A percentile compares a stretch with the other conserved stretches of the same genome.
These are phyloP conservation scores for Paragyromitra xinjiangensis DNA, from an alignment of 495 filamentous ascomycete genomes.

Conservation along the genomic window DNA sequence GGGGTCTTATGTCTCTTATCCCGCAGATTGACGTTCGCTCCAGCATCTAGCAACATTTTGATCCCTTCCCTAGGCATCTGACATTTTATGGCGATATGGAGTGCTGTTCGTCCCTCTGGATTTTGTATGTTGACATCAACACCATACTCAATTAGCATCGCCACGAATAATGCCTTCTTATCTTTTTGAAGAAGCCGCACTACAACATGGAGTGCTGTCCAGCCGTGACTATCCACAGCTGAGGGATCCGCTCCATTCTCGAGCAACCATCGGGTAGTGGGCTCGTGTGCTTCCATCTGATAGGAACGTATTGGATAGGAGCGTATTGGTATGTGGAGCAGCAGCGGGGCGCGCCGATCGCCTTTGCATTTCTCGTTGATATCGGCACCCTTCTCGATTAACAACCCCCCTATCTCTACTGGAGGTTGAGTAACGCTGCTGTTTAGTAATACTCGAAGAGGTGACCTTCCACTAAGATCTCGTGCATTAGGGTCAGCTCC, in stretches of 20 bases:
- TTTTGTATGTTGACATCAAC: background rate
- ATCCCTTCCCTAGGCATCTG: background rate
- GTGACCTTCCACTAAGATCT: background rate
- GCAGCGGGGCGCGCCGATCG: background rate
- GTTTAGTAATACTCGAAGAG: background rate
- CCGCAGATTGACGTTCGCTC: conserved; percentile 3
- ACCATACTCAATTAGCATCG: background rate
- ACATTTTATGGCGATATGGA: conserved; percentile 5
- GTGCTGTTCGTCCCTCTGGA: background rate
- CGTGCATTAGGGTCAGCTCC: background rate
- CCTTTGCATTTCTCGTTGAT: background rate
- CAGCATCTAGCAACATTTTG: background rate
- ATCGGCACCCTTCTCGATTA: conserved; percentile 5
- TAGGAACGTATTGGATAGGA: background rate
- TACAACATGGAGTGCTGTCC: conserved; percentile 11
- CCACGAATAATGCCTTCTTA: background rate
- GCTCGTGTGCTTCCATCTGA: background rate
- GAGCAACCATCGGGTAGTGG: conserved; percentile 1
- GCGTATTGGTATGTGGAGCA: background rate
- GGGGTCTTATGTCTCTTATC: background rate
- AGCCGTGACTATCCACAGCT: background rate
- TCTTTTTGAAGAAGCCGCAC: background rate
- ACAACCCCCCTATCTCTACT: background rate
- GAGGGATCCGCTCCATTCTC: background rate
- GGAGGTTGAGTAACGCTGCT: background rate